Evolutionary conservation across 2,329 filamentous ascomycete genomes (phyloP).

Genomic region (Hortaea werneckii): DNA sequence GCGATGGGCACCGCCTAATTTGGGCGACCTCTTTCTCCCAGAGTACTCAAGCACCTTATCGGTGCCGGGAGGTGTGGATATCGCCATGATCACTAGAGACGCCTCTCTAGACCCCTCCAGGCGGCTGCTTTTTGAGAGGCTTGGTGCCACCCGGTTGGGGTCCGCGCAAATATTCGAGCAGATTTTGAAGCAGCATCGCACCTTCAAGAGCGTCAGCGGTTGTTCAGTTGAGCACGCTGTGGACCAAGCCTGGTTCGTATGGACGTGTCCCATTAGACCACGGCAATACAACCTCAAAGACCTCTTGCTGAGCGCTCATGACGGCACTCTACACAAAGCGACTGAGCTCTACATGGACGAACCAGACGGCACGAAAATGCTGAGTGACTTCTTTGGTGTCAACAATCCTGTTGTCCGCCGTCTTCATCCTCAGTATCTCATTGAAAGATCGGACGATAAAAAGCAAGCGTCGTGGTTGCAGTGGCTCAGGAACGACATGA

Average conservation of each 20-base stretch:
- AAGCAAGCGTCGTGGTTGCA: neutral
- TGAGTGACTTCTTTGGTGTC: no score
- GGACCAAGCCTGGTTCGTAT: constrained; percentile 1
- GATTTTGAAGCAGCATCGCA: neutral
- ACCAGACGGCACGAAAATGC: neutral
- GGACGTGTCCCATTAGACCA: neutral
- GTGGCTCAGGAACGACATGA: neutral
- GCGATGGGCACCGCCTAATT: neutral
- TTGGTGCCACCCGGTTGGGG: neutral
- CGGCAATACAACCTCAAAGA: neutral
- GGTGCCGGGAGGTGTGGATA: constrained; percentile 5
- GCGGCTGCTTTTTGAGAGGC: neutral
- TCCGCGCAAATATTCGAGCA: neutral
- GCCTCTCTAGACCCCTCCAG: constrained; percentile 1
- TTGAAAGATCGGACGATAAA: no score
- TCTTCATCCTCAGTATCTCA: no score
- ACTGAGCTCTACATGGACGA: neutral
- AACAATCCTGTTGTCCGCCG: no score
- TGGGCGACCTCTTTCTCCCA: constrained; percentile 5
- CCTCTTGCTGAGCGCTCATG: neutral
- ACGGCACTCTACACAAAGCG: neutral
- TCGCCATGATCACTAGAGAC: constrained; percentile 2
- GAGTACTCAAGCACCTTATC: neutral
- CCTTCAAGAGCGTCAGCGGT: no score
- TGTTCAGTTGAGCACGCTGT: neutral